These are phyloP conservation scores for Calonectria pseudoreteaudii DNA, from an alignment of 2,329 filamentous ascomycete species.

Conservation along the genomic window DNA sequence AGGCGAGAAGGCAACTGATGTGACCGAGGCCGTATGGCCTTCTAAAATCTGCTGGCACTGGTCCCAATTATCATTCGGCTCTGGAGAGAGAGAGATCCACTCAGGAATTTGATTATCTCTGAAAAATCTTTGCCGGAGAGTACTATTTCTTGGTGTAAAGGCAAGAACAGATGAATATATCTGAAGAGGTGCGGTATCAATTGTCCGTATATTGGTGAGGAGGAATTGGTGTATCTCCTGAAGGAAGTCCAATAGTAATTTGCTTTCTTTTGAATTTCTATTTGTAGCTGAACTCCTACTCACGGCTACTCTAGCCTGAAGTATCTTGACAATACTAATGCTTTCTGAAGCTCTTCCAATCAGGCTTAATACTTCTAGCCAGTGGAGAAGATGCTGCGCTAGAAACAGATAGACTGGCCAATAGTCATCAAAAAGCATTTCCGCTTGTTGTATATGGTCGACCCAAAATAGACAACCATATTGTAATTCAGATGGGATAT, in stretches of 20 bases:
- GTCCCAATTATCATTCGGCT: background rate
- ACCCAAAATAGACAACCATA: slow-evolving; percentile 1
- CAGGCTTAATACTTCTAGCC: background rate
- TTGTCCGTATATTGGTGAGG: background rate
- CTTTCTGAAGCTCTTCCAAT: background rate
- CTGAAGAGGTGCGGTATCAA: slow-evolving; percentile 1
- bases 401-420: background rate
- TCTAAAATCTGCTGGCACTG: background rate
- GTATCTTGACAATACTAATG: background rate
- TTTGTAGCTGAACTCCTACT: background rate
- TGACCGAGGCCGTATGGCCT: background rate
- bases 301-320: background rate
- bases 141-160: background rate
- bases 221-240: background rate
- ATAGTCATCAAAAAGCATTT: background rate
- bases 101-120: background rate
- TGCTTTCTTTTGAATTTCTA: background rate
- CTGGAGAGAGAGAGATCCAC: background rate
- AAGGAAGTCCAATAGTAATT: background rate
- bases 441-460: background rate
- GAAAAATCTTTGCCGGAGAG: background rate
- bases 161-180: slow-evolving; percentile 9
- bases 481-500: background rate
- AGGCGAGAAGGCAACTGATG: background rate
- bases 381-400: background rate